Conservation (phyloP, 441 rosid genomes). For the Syzygium syzygioides region DNA sequence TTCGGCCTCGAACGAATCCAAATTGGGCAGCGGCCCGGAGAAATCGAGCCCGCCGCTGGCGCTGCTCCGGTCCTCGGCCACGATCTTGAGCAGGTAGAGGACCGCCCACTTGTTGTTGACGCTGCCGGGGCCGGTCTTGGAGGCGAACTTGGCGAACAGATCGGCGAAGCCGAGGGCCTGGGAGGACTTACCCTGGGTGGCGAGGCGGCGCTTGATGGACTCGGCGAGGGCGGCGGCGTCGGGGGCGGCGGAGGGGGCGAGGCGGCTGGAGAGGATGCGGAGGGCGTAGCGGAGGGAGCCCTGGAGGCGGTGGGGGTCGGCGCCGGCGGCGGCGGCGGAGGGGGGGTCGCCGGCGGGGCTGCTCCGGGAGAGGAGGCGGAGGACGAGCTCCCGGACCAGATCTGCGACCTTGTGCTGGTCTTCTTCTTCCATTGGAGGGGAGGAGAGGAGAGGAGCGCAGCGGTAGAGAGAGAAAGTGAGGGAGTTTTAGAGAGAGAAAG, state of each 20-base stretch:
- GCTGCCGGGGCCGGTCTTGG: conserved; percentile 78
- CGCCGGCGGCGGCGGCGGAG: conserved; percentile 16
- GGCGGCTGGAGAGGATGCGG: conserved; percentile 85
- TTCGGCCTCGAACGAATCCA: conserved; percentile 29
- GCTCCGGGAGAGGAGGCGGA: conserved; percentile 57
- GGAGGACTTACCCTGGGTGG: conserved; percentile 84
- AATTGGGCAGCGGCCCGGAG: conserved; percentile 46
- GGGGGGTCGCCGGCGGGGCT: conserved; percentile 14
- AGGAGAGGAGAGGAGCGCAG: not conserved
- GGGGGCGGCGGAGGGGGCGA: conserved; percentile 67
- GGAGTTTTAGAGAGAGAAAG: not conserved
- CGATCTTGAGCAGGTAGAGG: conserved; percentile 64
- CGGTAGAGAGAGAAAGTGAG: not conserved
- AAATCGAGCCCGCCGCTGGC: conserved; percentile 34
- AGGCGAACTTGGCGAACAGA: conserved; percentile 66
- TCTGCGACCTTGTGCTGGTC: conserved; percentile 66
- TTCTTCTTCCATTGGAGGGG: conserved; percentile 64
- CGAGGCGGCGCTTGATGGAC: conserved; percentile 92
- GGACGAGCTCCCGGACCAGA: conserved; percentile 80
- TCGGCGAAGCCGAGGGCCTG: conserved; percentile 83
- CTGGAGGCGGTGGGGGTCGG: conserved; percentile 36
- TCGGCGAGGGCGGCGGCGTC: conserved; percentile 82
- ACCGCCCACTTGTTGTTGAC: conserved; percentile 88
- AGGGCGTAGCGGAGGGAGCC: conserved; percentile 63
- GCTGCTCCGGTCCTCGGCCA: conserved; percentile 59